These are phyloP conservation scores for Claviceps sp. DNA, from an alignment of 2,329 filamentous ascomycete species.

Conservation along the genomic window DNA sequence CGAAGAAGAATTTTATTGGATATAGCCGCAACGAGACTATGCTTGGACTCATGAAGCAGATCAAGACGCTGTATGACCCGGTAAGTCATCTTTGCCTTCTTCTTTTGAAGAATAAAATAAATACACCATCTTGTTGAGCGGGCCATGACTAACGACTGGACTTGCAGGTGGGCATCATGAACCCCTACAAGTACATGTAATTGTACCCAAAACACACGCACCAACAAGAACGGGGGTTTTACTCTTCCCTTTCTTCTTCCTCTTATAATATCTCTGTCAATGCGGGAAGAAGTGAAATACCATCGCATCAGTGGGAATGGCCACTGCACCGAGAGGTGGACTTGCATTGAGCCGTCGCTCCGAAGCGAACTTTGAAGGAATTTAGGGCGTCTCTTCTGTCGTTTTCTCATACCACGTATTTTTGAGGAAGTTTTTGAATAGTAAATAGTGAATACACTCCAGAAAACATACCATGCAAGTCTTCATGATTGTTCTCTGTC, in stretches of 20 bases:
- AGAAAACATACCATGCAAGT: no score
- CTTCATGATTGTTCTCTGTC: no score
- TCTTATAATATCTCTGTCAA: no score
- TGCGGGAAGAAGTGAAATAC: not conserved
- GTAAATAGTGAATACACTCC: no score
- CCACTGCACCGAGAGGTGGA: no score
- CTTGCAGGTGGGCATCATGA: constrained; percentile 92
- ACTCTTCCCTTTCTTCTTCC: not conserved
- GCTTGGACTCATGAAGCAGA: constrained; percentile 83
- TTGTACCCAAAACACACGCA: not conserved
- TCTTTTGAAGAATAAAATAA: not conserved
- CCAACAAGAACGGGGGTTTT: not conserved
- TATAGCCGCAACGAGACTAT: constrained; percentile 85
- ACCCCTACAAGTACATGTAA: constrained; percentile 91
- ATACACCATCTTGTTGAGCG: not conserved
- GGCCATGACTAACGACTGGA: constrained; percentile 13
- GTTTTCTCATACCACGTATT: no score
- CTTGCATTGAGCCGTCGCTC: no score
- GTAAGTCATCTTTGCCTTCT: constrained; percentile 38
- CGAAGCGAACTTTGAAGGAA: no score
- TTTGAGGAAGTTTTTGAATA: no score
- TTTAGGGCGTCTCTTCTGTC: no score
- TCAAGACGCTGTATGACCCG: constrained; percentile 89
- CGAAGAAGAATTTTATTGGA: constrained; percentile 90
- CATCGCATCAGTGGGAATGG: no score